A percentile compares a stretch with the other conserved stretches of the same genome.
phyloP scores from a whole-genome alignment of 257 asterid genomes.

The Petunia axillaris region DNA sequence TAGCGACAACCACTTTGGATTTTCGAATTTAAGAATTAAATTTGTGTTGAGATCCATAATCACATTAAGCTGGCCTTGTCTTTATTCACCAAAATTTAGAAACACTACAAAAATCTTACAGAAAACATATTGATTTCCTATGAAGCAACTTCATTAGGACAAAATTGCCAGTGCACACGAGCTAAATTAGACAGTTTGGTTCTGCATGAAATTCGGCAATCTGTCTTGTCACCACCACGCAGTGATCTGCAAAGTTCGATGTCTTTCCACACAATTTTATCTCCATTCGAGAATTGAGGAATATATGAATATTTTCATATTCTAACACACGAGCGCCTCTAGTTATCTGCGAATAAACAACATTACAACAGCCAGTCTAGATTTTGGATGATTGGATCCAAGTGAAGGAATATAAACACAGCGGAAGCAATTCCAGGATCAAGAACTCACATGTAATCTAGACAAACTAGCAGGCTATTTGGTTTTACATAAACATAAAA shows the following conservation, averaged over 20 bases:
- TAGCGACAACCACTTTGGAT: too few species aligned
- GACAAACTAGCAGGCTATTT: too few species aligned
- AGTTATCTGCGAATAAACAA: neutral
- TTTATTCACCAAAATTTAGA: neutral
- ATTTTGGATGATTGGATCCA: too few species aligned
- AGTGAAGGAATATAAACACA: too few species aligned
- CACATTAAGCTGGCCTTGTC: neutral
- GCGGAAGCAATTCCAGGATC: too few species aligned
- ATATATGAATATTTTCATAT: neutral
- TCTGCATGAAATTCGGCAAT: neutral
- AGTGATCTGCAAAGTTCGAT: neutral
- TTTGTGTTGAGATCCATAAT: neutral
- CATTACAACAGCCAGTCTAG: too few species aligned
- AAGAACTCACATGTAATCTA: too few species aligned
- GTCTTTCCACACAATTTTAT: neutral
- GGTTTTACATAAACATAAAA: too few species aligned
- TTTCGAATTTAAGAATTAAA: too few species aligned
- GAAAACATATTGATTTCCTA: neutral
- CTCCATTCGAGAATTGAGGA: neutral
- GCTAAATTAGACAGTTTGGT: neutral
- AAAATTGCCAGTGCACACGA: neutral
- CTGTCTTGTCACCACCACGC: neutral
- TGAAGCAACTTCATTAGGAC: conserved; percentile 3
- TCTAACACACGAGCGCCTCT: neutral
- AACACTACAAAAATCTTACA: neutral